Conservation (phyloP, 441 rosid genomes). For the Gossypium gossypioides region DNA sequence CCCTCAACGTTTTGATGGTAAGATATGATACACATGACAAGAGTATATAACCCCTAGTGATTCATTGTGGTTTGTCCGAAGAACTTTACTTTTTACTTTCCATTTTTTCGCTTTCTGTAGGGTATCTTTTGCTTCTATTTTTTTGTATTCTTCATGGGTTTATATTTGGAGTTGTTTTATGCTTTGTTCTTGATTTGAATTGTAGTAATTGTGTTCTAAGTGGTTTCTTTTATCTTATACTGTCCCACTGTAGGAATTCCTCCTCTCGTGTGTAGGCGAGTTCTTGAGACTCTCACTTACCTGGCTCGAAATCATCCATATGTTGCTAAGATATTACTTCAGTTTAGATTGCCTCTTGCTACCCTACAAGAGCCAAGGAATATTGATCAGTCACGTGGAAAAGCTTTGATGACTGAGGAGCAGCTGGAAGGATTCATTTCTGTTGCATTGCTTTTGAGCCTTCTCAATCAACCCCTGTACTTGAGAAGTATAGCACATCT, state of each 20-base stretch:
- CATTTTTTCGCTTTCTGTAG: not conserved
- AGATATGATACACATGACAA: not conserved
- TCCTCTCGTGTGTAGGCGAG: constrained; percentile 83
- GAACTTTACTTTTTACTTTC: not conserved
- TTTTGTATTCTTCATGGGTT: not conserved
- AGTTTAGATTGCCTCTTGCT: constrained; percentile 51
- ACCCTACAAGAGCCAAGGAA: constrained; percentile 27
- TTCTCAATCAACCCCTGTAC: constrained; percentile 87
- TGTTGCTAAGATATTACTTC: constrained; percentile 77
- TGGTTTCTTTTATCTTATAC: not conserved
- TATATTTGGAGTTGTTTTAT: not conserved
- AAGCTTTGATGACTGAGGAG: constrained; percentile 58
- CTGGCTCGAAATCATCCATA: constrained; percentile 79
- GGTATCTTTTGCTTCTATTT: not conserved
- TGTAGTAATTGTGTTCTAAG: not conserved
- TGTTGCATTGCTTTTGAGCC: constrained; percentile 71
- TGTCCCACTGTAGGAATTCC: constrained; percentile 58
- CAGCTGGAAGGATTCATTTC: constrained; percentile 46
- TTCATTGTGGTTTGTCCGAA: not conserved
- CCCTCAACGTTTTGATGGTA: constrained; percentile 86
- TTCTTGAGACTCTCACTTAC: constrained; percentile 80
- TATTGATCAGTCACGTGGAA: constrained; percentile 51
- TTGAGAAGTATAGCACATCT: constrained; percentile 92
- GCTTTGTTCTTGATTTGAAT: not conserved
- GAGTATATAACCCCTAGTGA: not conserved